Conservation (phyloP, 2,329 filamentous ascomycete genomes). For the Fusarium guadeloupense region DNA sequence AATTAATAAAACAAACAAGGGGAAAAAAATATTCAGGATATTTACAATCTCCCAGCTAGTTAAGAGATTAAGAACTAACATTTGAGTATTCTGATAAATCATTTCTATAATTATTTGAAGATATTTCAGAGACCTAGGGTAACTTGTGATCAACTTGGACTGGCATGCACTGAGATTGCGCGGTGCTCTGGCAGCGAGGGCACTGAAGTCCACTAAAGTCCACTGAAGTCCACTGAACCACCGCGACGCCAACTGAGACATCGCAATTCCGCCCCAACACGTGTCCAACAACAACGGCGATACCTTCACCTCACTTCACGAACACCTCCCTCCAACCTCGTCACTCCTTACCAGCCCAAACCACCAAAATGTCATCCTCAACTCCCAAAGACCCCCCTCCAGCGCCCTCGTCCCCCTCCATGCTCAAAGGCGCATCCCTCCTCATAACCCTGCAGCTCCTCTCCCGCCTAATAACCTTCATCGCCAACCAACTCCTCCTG, state of each 20-base stretch:
- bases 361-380: slow-evolving; percentile 7
- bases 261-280: slow-evolving; percentile 16
- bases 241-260: neutral
- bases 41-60: too few relatives aligned
- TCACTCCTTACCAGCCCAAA: neutral
- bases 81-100: too few relatives aligned
- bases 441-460: slow-evolving; percentile 88
- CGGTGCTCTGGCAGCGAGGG: too few relatives aligned
- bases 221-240: slow-evolving; percentile 20
- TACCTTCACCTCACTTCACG: neutral
- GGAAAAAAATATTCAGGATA: too few relatives aligned
- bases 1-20: too few relatives aligned
- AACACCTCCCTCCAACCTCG: neutral
- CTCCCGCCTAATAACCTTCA: slow-evolving; percentile 89
- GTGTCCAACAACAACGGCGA: slow-evolving; percentile 19
- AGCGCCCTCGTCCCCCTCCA: slow-evolving; percentile 40
- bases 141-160: too few relatives aligned
- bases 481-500: slow-evolving; percentile 89
- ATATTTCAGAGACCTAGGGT: too few relatives aligned
- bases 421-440: slow-evolving; percentile 78
- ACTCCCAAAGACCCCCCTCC: neutral
- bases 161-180: too few relatives aligned
- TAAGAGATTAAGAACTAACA: too few relatives aligned
- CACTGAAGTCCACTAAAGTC: neutral
- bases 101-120: too few relatives aligned